Base-by-base conservation (phyloP, 768 basidiomycete species). In the Mrakia blollopis region DNA sequence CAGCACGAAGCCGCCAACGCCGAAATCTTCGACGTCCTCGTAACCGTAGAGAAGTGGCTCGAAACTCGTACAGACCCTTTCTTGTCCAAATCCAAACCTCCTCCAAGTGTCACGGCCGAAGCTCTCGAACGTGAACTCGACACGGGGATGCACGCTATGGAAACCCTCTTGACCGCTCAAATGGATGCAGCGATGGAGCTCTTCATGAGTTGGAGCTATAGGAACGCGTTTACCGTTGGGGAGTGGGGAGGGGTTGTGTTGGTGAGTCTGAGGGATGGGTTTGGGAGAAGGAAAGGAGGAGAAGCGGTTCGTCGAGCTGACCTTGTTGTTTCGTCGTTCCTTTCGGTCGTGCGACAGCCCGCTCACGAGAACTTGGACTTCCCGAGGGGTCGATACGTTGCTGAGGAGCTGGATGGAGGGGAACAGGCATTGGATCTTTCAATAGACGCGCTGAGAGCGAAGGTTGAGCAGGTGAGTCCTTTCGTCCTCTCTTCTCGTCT, bases 1-100 rank as follows among this genome's bases (percentile, higher is more conserved):
- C 62, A 77, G 76, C 76, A 77, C 71, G 76, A 77, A 35, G 72
- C 76, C 0, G 76, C 76, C 61, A 77, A 77, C 63, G 76, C 76
- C 60, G 76, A 77, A 39, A 77, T 77, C 50, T 77, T 77, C n/a
- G 50, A 72, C 3, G 54, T 72, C 14, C 76, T 77, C 67, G 60
- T 72, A 37, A 47, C 72, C n/a, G 50, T 73, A 47, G 72, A 77
- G 52, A 30, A 54, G 21, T 77, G 71, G 52, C 76, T 77, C 23
- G 61, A 72, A 7, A 63, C 63, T 23, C 76, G 72, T 3, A 44
- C 39, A 25, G 28, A 44, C 32, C 37, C 70, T 65, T 50, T 62
- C 76, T 60, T 57, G 16, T 60, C 54, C 28, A 37, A 28, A 50
- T 21, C 41, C 39, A 68, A 52, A 63, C 54, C 41, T 39, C 28